Evolutionary conservation across 257 asterid species (phyloP).

Genomic region (Capsicum baccatum): DNA sequence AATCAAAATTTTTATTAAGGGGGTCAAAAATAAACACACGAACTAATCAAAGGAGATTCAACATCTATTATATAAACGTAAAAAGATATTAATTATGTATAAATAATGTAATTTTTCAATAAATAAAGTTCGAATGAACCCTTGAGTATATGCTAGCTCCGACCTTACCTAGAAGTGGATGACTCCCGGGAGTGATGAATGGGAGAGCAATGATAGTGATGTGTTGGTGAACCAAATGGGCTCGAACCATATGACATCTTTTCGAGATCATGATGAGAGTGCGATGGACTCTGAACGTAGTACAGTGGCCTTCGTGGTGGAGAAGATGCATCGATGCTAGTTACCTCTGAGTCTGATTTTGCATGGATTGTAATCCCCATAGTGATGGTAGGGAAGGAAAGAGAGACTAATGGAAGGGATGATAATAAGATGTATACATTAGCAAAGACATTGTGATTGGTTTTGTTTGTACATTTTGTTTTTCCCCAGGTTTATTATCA

Average conservation of each 20-base stretch:
- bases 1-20: no score
- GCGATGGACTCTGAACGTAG: slow-evolving; percentile 94
- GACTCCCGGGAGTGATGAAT: slow-evolving; percentile 95
- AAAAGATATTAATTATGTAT: no score
- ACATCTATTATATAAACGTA: no score
- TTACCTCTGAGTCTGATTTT: slow-evolving; percentile 88
- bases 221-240: slow-evolving; percentile 84
- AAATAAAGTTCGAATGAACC: no score
- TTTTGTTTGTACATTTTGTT: no score
- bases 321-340: slow-evolving; percentile 67
- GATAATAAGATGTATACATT: no score
- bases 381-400: neutral
- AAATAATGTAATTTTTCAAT: no score
- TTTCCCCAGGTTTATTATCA: no score
- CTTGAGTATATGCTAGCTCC: no score
- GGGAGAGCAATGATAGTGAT: slow-evolving; percentile 78
- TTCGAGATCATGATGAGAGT: slow-evolving; percentile 67
- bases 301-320: slow-evolving; percentile 53
- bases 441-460: no score
- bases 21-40: no score
- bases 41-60: no score
- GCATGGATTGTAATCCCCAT: slow-evolving; percentile 72
- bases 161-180: slow-evolving; percentile 62
- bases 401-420: neutral
- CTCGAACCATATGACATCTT: slow-evolving; percentile 85